Evolutionary conservation across 371 early-diverging fungal genomes (phyloP).

Genomic region (Dichotomocladium elegans): DNA sequence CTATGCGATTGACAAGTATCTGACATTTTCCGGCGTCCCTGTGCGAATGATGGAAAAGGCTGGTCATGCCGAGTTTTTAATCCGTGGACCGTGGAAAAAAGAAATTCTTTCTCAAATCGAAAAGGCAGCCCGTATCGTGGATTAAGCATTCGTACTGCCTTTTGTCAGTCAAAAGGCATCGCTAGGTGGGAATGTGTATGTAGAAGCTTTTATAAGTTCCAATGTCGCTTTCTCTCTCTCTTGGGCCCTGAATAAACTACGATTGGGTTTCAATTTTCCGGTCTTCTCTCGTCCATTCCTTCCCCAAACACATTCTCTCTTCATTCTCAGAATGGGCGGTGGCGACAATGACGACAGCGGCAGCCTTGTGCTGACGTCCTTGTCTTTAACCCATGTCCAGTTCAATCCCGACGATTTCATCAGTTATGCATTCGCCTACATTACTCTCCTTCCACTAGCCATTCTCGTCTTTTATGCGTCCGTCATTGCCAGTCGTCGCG

Average conservation of each 20-base stretch:
- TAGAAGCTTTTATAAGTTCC: too few species aligned
- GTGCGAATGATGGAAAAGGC: constrained; percentile 36
- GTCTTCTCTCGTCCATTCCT: too few species aligned
- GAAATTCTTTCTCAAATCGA: constrained; percentile 21
- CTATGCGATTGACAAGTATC: constrained; percentile 24
- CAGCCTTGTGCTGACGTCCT: constrained; percentile 38
- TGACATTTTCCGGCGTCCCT: constrained; percentile 20
- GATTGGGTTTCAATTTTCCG: too few species aligned
- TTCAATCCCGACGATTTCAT: constrained; percentile 56
- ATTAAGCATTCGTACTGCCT: constrained; percentile 10
- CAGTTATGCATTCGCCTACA: constrained; percentile 56
- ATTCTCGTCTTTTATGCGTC: constrained; percentile 79
- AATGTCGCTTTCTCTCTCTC: too few species aligned
- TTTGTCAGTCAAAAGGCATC: too few species aligned
- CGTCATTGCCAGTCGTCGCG: constrained; percentile 70
- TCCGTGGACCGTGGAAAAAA: constrained; percentile 35
- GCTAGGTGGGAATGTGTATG: too few species aligned
- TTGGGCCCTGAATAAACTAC: too few species aligned
- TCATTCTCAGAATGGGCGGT: too few species aligned
- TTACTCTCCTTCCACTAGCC: constrained; percentile 76
- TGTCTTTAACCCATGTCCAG: constrained; percentile 74
- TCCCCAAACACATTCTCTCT: too few species aligned
- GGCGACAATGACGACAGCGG: background rate
- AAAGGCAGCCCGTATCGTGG: constrained; percentile 22
- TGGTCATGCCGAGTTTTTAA: constrained; percentile 49